Evolutionary conservation across 352 stramenopile genomes (phyloP).

Genomic region (Phytopythium ostracodes): DNA sequence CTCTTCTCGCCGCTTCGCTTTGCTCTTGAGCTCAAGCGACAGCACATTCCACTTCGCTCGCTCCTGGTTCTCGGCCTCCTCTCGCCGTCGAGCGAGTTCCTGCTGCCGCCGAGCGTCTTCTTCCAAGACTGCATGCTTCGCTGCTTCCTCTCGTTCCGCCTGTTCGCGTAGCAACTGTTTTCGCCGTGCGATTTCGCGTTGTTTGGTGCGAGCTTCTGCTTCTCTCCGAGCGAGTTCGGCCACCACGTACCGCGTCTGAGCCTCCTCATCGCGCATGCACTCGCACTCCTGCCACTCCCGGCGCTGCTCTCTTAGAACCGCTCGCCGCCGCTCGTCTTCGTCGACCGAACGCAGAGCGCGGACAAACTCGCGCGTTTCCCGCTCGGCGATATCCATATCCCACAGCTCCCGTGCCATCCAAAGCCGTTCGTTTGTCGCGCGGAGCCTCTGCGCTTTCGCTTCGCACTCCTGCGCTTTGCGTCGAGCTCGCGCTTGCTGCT

Average conservation of each 20-base stretch:
- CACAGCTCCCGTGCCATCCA: conserved; percentile 22
- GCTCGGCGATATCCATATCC: conserved; percentile 39
- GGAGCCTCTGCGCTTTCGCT: conserved; percentile 17
- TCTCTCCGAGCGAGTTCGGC: conserved; percentile 16
- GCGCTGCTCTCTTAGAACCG: conserved; percentile 21
- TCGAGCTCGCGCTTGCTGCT: conserved; percentile 14
- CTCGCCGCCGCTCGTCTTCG: conserved; percentile 27
- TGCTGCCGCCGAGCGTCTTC: conserved; percentile 22
- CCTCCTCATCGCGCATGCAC: conserved; percentile 56
- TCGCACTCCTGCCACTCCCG: conserved; percentile 41
- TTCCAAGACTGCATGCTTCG: conserved; percentile 17
- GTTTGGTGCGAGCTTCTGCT: conserved; percentile 6
- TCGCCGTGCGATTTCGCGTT: conserved; percentile 24
- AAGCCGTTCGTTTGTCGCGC: conserved; percentile 31
- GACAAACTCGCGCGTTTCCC: conserved; percentile 44
- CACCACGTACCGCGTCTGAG: conserved; percentile 45
- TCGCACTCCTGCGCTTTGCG: conserved; percentile 14
- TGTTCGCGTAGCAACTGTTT: conserved; percentile 29
- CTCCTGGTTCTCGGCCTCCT: conserved; percentile 17
- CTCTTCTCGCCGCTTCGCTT: conserved; percentile 11
- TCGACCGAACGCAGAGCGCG: conserved; percentile 31
- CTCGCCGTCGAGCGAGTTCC: conserved; percentile 26
- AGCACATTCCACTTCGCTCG: conserved; percentile 21
- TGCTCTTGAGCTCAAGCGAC: conserved; percentile 22
- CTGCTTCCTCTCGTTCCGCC: conserved; percentile 22